Evolutionary conservation across 495 filamentous ascomycete genomes (phyloP), one percentile per base, ranked within the genome.

Genomic region (Neurospora pannonica): DNA sequence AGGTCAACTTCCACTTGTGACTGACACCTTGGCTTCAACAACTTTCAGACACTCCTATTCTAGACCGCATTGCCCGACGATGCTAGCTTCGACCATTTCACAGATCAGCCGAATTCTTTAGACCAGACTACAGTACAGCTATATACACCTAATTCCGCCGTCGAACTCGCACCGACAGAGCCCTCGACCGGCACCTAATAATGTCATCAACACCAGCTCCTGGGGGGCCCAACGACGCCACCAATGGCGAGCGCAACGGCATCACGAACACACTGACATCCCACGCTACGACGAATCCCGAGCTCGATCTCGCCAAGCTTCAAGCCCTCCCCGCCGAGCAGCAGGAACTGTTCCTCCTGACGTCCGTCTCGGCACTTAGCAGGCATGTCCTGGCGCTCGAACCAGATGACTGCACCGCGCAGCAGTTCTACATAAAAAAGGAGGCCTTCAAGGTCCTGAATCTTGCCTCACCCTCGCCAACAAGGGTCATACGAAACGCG

Each of bases 241-340:
- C 71, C 11, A 79, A 79, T 74, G 75, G 77, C 78, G 74, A 74
- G 39, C 72, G 69, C 42, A 70, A 70, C 72, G 76, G 77, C 75
- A 74, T 48, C 15, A 67, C 71, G 37, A 38, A 38, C 31, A 19
- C 71, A 36, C 76, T 79, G 39, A 75, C 82, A 40, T 75, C 81
- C 43, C 81, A 82, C 40, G 77, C 79, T 62, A 78, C 83, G 5
- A 82, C 82, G 70, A 83, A 85, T 76, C 87, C 86, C 62, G 89
- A 96, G 85, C 91, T 99, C 79, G 94, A 99, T 80, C 81, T 97
- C 76, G 81, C 89, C 71, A 97, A 96, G 83, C 90, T 99, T 70
- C 92, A 97, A 83, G 88, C 92, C 70, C 90, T 98, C 72, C 92
- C 95, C 73, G 92, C 94, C 38, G 96, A 98, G 85, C 95, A 99